phyloP scores from a whole-genome alignment of 257 asterid genomes.

The Solanum etuberosum region DNA sequence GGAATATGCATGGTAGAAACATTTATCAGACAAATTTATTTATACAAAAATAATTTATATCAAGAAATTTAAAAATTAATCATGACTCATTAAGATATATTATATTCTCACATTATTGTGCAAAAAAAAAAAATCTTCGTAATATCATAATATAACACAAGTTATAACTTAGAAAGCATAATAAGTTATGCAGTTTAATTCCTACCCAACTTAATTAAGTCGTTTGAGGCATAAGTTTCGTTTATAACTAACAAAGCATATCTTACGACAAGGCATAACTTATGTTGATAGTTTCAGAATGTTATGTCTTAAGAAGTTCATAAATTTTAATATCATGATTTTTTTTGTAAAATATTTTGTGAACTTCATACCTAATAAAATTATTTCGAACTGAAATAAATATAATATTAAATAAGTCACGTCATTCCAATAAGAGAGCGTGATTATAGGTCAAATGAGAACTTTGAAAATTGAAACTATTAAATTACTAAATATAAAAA shows the following conservation, averaged over 20 bases:
- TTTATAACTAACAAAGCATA: too few relatives aligned
- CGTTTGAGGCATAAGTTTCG: too few relatives aligned
- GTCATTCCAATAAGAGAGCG: background rate
- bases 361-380: background rate
- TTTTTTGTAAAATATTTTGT: too few relatives aligned
- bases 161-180: too few relatives aligned
- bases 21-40: background rate
- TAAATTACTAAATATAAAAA: background rate
- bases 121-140: too few relatives aligned
- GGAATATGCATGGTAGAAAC: background rate
- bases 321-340: background rate
- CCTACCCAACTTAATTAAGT: too few relatives aligned
- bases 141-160: too few relatives aligned
- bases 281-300: too few relatives aligned
- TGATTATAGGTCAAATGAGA: background rate
- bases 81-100: background rate
- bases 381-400: too few relatives aligned
- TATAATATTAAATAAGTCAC: background rate
- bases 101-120: background rate
- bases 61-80: background rate
- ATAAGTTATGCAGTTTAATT: too few relatives aligned
- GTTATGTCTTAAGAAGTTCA: background rate
- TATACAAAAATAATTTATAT: background rate
- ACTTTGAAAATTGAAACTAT: background rate
- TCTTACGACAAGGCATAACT: too few relatives aligned